These are phyloP conservation scores for Mycena polygramma DNA, from an alignment of 768 basidiomycete species.

Conservation along the genomic window DNA sequence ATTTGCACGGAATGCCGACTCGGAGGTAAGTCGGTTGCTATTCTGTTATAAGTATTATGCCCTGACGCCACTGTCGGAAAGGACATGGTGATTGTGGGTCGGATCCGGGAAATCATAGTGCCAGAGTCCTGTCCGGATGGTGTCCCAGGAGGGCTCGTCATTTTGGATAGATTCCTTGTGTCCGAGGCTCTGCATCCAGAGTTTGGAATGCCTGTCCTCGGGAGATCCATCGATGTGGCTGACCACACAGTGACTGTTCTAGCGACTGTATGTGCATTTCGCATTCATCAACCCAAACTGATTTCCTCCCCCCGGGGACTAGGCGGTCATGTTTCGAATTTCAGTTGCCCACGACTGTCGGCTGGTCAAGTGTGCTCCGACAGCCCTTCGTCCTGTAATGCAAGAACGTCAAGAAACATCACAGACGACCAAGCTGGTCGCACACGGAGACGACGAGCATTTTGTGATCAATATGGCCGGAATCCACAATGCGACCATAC, in stretches of 20 bases:
- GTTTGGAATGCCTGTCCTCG: conserved; percentile 10
- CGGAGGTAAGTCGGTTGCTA: too few species aligned
- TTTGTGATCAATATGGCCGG: conserved; percentile 37
- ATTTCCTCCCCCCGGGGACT: too few species aligned
- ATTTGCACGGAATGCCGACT: not conserved
- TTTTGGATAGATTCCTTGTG: not conserved
- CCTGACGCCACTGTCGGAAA: too few species aligned
- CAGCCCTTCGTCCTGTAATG: not conserved
- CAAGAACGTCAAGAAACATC: conserved; percentile 36
- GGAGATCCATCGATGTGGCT: not conserved
- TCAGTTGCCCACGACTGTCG: conserved; percentile 40
- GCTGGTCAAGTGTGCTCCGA: conserved; percentile 13
- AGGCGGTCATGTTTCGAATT: conserved; percentile 20
- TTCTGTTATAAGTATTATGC: too few species aligned
- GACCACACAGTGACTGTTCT: not conserved
- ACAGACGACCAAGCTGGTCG: not conserved
- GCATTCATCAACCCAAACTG: too few species aligned
- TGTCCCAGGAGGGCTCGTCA: not conserved
- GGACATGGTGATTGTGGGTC: too few species aligned
- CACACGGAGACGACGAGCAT: conserved; percentile 29
- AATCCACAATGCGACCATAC: conserved; percentile 6
- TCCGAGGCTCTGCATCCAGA: conserved; percentile 3
- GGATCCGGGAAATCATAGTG: too few species aligned
- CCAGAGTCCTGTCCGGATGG: not conserved
- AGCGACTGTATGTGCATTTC: too few species aligned